Evolutionary conservation across 1,284 basidiomycete genomes (phyloP), one percentile per base, ranked within the genome.

Genomic region (Moniliophthora roreri): DNA sequence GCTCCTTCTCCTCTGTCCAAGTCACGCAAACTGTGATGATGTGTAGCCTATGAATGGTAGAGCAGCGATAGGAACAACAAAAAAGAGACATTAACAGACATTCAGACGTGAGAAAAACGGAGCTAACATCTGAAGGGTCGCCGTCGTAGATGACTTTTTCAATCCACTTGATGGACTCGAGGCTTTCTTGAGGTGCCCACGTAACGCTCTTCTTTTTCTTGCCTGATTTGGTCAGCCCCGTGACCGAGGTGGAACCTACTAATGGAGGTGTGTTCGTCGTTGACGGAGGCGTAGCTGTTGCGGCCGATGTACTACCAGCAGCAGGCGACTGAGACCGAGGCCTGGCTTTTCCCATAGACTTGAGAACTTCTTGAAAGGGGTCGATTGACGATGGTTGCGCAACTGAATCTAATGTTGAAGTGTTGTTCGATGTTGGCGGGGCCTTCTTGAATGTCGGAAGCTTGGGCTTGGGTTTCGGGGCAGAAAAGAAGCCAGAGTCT

Each of bases 91-190:
- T 69, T 70, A 70, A 82, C 80, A 71, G 69, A 61, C 58, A 58
- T 69, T 63, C 62, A 63, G 69, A 66, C 69, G 68, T 67, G 68
- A 69, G 59, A 67, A 63, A 67, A 51, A 73, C 57, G 62, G 60
- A 64, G 81, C 87, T 83, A 78, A 91, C 89, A 81, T 88, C 83
- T 74, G 80, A 76, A 63, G 80, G 80, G 76, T 91, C 90, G 69
- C 91, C 89, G 62, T 91, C 90, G 72, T 92, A 92, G 62, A 91
- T 75, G 58, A 90, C 90, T 64, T 78, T 82, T 71, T 91, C 89
- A 72, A 92, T 92, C 65, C 85, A 69, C 70, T 81, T 84, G 66
- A 92, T 75, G 64, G 79, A 75, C 72, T 84, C 87, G 59, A 92
- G 81, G 65, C 81, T 73, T 59, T 74, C 80, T 56, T 89, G 87